Percentiles rank a stretch among this genome's conserved stretches.
Evolutionary conservation across 139 green algal species (phyloP).

Genomic region (Dunaliella primolecta): DNA sequence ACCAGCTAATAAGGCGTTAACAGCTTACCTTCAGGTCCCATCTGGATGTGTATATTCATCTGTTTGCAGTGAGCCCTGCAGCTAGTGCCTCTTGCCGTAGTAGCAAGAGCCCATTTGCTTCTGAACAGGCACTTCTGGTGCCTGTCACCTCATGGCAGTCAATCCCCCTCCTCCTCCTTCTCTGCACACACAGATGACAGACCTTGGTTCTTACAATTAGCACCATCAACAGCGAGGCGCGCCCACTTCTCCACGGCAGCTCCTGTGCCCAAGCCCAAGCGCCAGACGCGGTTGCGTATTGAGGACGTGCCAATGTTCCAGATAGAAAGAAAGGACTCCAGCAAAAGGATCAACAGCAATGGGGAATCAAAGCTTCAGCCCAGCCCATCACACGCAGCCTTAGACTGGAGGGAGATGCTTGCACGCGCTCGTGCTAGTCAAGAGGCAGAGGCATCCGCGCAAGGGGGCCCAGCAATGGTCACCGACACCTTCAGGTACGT

Average conservation of each 20-base stretch:
- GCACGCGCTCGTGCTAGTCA: slow-evolving; percentile 12
- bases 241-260: slow-evolving; percentile 51
- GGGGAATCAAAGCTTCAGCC: not conserved
- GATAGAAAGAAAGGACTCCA: not conserved
- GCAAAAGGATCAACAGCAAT: not conserved
- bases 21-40: no score
- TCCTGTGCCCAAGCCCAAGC: slow-evolving; percentile 5
- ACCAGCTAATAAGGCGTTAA: no score
- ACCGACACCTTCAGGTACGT: slow-evolving; percentile 62
- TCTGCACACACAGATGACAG: no score
- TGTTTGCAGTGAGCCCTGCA: no score
- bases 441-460: not conserved
- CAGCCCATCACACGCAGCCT: slow-evolving; percentile 4
- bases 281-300: not conserved
- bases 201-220: no score
- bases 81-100: no score
- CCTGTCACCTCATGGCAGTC: no score
- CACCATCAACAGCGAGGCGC: no score
- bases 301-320: not conserved
- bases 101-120: no score
- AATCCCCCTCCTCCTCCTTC: no score
- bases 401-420: slow-evolving; percentile 59
- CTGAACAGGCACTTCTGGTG: no score
- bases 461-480: slow-evolving; percentile 38
- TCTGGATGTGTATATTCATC: no score